Base-by-base conservation (phyloP, 2,329 filamentous ascomycete species). In the Colletotrichum sp. region DNA sequence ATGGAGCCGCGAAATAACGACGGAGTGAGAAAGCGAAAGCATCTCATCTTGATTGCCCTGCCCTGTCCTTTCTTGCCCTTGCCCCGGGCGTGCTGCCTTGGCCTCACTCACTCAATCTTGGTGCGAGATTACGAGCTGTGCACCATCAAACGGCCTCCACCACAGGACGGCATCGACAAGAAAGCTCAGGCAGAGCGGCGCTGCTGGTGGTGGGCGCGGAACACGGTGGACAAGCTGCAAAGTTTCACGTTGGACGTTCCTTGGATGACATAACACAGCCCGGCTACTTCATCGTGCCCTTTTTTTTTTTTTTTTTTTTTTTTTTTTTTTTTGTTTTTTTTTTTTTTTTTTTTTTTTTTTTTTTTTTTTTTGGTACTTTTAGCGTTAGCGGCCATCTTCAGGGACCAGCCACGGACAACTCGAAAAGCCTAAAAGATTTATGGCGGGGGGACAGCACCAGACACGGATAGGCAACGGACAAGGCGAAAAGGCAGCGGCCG, bases 91-190 rank as follows among this genome's bases (percentile, higher is more conserved):
- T 48, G 39, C 39, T 48, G 18, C n/a, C 39, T 48, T 48, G 39
- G 39, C 39, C 39, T 48, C 18, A 6, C 39, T 61, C 60, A 63
- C 61, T 43, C 68, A 65, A 71, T 71, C 59, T 74, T 65, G 59
- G 67, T 61, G 72, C 67, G 61, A 67, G 52, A 72, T 72, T 75
- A 68, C 67, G 65, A 74, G 34, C 32, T 65, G 43, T 63, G 28
- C 57, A 48, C 59, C 59, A 52, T 74, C 39, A 8, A 59, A 59
- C 28, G 32, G 48, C 63, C 57, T 36, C 34, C 64, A 61, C 64
- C 28, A 16, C 18, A n/a, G 28, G 34, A 24, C 21, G 24, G 63
- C 28, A 30, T 30, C 63, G n/a, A 10, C 32, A 67, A 59, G 63
- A 21, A 36, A 30, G 36, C 36, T 39, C 36, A 39, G 16, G 36